Base-by-base conservation (phyloP, 2,329 filamentous ascomycete genomes). In the Penicillium sp. region DNA sequence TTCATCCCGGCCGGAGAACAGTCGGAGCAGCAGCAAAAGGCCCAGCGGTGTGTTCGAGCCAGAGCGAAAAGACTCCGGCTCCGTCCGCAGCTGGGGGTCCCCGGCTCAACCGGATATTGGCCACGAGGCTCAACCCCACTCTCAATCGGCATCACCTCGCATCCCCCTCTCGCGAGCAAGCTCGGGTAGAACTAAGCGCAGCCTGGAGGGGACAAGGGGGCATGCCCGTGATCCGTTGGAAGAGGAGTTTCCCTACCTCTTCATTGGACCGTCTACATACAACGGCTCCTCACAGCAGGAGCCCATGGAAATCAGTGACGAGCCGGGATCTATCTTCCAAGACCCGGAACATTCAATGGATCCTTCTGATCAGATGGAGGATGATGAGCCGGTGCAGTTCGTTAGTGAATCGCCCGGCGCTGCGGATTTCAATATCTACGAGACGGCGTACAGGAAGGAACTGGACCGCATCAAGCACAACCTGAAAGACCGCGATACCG, bases 341-440 rank as follows among this genome's bases (percentile, higher is more conserved):
- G 58, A 66, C 51, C 62, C 68, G 40, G 66, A 70, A 41, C 80
- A 64, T 46, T 65, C 31, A 33, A 33, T 33, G 31, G 12, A 15
- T 33, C 31, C 31, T 33, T 33, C 71, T 10, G 75, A 72, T 13
- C 59, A 60, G 17, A 48, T 38, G 37, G 46, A 52, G 27, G 54
- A 31, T 8, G 60, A 63, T 13, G 48, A 57, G 10, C 43, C 61
- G 17, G 65, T 67, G 23, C 75, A 71, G 23, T 72, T 88, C 5
- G 87, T 96, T 41, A 90, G 90, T 31, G 92, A 96, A 74, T 95
- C 90, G 1, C 93, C 93, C 3, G 88, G 88, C 0, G 89, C 88
- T 1, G 89, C 90, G 6, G 91, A 95, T 59, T 91, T 91, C 66
- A 87, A 94, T 69, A 88, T 97, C 57, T 97, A 96, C 73, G 91